Percentiles rank a stretch among this genome's conserved stretches.
Conservation (phyloP, 1,284 basidiomycete species). For the Ceratorhiza oryzae-sativae region DNA sequence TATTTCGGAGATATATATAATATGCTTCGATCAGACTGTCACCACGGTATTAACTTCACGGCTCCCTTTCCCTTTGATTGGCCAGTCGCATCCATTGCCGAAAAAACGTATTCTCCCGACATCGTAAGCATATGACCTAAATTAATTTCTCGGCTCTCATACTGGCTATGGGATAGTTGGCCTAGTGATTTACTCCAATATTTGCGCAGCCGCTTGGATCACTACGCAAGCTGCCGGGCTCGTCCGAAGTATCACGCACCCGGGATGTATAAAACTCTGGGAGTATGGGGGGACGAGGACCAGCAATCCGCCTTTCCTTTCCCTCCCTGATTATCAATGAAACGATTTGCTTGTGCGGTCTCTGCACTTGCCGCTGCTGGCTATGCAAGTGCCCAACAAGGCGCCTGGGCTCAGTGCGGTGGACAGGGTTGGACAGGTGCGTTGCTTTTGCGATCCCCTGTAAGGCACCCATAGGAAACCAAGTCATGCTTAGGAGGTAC, state of each 20-base stretch:
- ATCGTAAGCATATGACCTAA: constrained; percentile 5
- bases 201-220: background rate
- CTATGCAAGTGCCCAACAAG: constrained; percentile 37
- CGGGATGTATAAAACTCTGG: background rate
- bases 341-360: background rate
- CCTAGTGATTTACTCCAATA: background rate
- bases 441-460: no score
- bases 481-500: constrained; percentile 34
- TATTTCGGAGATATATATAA: background rate
- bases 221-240: no score
- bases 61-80: background rate
- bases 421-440: constrained; percentile 33
- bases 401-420: constrained; percentile 39
- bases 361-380: constrained; percentile 34
- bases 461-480: no score
- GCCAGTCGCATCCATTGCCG: background rate
- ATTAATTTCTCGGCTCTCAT: background rate
- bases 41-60: background rate
- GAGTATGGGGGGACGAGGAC: no score
- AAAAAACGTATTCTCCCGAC: background rate
- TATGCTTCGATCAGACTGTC: background rate
- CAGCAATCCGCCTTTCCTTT: background rate
- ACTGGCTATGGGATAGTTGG: background rate
- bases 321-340: constrained; percentile 9
- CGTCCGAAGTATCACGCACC: background rate